Conservation (phyloP, 768 basidiomycete genomes). For the Mycena epipterygia region DNA sequence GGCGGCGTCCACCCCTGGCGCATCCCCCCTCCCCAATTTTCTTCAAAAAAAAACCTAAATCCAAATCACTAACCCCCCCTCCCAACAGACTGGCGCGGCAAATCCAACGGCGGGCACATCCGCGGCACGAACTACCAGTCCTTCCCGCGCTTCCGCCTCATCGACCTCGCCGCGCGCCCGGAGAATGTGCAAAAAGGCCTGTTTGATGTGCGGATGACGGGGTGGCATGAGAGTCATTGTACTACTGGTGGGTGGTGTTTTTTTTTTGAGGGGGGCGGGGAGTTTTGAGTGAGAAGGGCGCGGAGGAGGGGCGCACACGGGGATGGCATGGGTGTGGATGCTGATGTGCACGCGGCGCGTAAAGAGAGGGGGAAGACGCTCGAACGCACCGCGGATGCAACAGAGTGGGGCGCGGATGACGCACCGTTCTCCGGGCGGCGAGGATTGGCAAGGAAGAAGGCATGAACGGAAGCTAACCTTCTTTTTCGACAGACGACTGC, state of each 20-base stretch:
- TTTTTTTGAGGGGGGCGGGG: neutral
- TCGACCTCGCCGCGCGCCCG: constrained; percentile 26
- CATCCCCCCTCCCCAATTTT: neutral
- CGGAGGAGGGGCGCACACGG: too few relatives aligned
- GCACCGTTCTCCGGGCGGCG: too few relatives aligned
- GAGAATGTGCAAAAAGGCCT: constrained; percentile 1
- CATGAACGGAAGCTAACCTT: too few relatives aligned
- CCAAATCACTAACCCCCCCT: neutral
- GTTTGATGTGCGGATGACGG: constrained; percentile 31
- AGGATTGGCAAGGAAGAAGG: too few relatives aligned
- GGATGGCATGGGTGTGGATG: too few relatives aligned
- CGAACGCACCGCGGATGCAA: too few relatives aligned
- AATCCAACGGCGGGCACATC: constrained; percentile 37
- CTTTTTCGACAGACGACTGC: constrained; percentile 34
- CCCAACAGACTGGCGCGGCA: constrained; percentile 35
- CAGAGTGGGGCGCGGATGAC: too few relatives aligned
- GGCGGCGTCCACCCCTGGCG: too few relatives aligned
- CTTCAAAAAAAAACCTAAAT: too few relatives aligned
- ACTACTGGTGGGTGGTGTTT: neutral
- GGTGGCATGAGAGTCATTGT: constrained; percentile 32
- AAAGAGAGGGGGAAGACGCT: too few relatives aligned
- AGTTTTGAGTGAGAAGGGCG: too few relatives aligned
- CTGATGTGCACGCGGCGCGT: too few relatives aligned
- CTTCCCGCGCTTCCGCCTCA: constrained; percentile 34
- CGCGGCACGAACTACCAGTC: constrained; percentile 24